Conservation (phyloP, 1,284 basidiomycete species). For the Agaricales sp. region DNA sequence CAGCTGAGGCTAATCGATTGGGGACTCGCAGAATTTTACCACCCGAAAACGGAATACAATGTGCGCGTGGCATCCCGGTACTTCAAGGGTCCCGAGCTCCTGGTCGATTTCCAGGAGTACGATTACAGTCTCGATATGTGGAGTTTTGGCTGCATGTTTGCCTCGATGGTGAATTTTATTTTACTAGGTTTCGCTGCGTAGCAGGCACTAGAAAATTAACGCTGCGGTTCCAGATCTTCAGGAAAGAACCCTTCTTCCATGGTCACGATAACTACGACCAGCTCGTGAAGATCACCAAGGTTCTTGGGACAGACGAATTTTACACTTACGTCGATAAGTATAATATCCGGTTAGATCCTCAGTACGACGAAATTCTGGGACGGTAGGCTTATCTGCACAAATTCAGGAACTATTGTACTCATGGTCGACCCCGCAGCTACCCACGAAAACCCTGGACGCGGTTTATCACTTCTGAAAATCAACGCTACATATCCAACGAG, state of each 20-base stretch:
- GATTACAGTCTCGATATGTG: slow-evolving; percentile 98
- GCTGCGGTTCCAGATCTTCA: slow-evolving; percentile 77
- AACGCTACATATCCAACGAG: slow-evolving; percentile 95
- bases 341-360: slow-evolving; percentile 84
- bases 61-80: slow-evolving; percentile 96
- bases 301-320: slow-evolving; percentile 92
- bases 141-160: slow-evolving; percentile 96
- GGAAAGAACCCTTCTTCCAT: slow-evolving; percentile 99
- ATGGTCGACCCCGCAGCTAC: slow-evolving; percentile 42
- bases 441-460: slow-evolving; percentile 90
- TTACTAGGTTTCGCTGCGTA: no score
- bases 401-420: slow-evolving; percentile 1
- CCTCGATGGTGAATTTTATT: slow-evolving; percentile 4
- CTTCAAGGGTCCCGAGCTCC: slow-evolving; percentile 95
- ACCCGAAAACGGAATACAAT: slow-evolving; percentile 96
- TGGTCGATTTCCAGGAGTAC: slow-evolving; percentile 98
- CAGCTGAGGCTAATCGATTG: slow-evolving; percentile 2
- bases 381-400: slow-evolving; percentile 30
- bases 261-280: slow-evolving; percentile 99
- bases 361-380: slow-evolving; percentile 85
- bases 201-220: no score
- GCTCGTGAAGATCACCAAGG: slow-evolving; percentile 96
- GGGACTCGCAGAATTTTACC: slow-evolving; percentile 98
- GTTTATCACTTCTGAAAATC: slow-evolving; percentile 92
- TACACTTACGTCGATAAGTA: slow-evolving; percentile 90